A percentile compares a stretch with the other conserved stretches of the same genome.
phyloP scores from a whole-genome alignment of 1,284 basidiomycete genomes.

The Papiliotrema fonsecae region DNA sequence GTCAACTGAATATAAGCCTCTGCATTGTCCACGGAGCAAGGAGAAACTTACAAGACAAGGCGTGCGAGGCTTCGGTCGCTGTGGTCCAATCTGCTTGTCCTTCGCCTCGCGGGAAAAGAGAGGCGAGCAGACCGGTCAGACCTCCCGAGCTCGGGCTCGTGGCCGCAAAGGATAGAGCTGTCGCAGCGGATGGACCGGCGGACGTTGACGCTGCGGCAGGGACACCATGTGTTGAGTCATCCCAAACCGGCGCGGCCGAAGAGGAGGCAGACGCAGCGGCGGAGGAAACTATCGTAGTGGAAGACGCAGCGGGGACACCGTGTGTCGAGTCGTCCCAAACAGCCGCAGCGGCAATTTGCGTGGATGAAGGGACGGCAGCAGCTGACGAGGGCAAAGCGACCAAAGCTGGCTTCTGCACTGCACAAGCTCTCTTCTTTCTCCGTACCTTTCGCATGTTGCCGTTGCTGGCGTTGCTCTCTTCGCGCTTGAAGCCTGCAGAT shows the following conservation, averaged over 20 bases:
- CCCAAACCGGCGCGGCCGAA: not conserved
- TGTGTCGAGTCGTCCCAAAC: not conserved
- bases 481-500: not conserved
- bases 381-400: not conserved
- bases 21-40: too few species aligned
- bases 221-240: not conserved
- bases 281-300: not conserved
- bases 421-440: not conserved
- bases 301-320: not conserved
- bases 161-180: not conserved
- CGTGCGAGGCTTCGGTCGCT: not conserved
- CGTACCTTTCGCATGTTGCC: not conserved
- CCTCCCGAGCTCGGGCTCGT: not conserved
- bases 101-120: constrained; percentile 2
- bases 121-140: not conserved
- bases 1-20: too few species aligned
- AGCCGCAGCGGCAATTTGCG: not conserved
- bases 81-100: constrained; percentile 6
- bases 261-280: not conserved
- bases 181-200: not conserved
- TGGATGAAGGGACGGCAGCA: not conserved
- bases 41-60: constrained; percentile 1
- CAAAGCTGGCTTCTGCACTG: not conserved
- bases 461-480: too few species aligned
- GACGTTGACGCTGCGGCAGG: constrained; percentile 3